Percentiles rank a stretch among this genome's conserved stretches.
Evolutionary conservation across 495 filamentous ascomycete species (phyloP).

Genomic region (Xylaria telfairii): DNA sequence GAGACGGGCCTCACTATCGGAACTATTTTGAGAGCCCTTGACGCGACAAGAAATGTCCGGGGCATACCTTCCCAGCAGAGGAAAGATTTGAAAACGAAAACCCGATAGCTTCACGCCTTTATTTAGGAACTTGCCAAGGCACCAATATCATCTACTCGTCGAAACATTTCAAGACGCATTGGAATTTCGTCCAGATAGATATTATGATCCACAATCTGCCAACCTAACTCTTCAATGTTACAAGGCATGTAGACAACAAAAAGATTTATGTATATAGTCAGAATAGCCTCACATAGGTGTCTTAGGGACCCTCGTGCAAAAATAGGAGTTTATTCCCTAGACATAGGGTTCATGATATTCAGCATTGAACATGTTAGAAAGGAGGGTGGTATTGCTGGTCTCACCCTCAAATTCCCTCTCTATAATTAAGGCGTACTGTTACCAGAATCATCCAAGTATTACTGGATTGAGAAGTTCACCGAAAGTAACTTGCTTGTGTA

Average conservation of each 20-base stretch:
- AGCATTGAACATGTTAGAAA: background rate
- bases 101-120: background rate
- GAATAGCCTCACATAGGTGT: too few relatives aligned
- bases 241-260: too few relatives aligned
- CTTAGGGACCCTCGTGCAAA: too few relatives aligned
- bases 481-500: background rate
- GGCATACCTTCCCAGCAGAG: background rate
- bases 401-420: background rate
- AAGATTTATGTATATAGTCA: too few relatives aligned
- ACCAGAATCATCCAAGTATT: background rate
- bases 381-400: background rate
- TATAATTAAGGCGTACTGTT: background rate
- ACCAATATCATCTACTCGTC: background rate
- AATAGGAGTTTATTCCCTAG: too few relatives aligned
- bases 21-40: too few relatives aligned
- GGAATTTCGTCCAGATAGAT: background rate
- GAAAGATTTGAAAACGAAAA: background rate
- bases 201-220: background rate
- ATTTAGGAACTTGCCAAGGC: background rate
- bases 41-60: background rate
- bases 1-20: too few relatives aligned
- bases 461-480: background rate
- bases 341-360: too few relatives aligned
- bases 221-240: background rate
- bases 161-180: background rate